Percentiles rank a stretch among this genome's conserved stretches.
Conservation (phyloP, 2,329 filamentous ascomycete genomes). For the Drechmeria coniospora region DNA sequence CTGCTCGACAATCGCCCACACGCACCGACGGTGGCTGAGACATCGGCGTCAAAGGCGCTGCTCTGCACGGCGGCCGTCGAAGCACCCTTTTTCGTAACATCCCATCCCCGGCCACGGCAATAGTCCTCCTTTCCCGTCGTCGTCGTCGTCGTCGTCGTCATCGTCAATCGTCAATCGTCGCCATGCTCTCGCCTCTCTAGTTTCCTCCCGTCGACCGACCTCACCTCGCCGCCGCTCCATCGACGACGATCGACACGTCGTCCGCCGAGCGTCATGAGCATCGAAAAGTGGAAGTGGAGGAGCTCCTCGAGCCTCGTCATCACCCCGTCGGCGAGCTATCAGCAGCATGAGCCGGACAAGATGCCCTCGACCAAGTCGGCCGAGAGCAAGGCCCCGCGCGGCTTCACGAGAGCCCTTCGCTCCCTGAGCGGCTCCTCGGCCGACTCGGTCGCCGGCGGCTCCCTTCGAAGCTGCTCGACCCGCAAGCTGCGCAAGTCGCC, state of each 20-base stretch:
- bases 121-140: too few relatives aligned
- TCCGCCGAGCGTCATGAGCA: slow-evolving; percentile 10
- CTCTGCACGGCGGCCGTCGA: neutral
- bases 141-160: too few relatives aligned
- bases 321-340: slow-evolving; percentile 7
- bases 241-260: neutral
- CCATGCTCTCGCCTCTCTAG: slow-evolving; percentile 3
- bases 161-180: too few relatives aligned
- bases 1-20: slow-evolving; percentile 5
- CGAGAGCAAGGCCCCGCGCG: slow-evolving; percentile 19
- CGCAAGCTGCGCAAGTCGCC: slow-evolving; percentile 22
- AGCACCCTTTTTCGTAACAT: neutral
- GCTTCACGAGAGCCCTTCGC: slow-evolving; percentile 21
- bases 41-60: slow-evolving; percentile 3
- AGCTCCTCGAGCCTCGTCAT: slow-evolving; percentile 15
- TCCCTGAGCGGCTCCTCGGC: slow-evolving; percentile 25
- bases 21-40: slow-evolving; percentile 10
- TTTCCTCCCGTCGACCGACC: neutral
- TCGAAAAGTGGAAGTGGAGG: slow-evolving; percentile 20
- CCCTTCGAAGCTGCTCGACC: slow-evolving; percentile 15
- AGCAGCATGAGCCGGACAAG: slow-evolving; percentile 8
- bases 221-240: neutral
- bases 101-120: too few relatives aligned
- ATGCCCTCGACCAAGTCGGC: slow-evolving; percentile 8
- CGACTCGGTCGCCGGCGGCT: slow-evolving; percentile 19